Percentiles rank a stretch among this genome's conserved stretches.
Evolutionary conservation across 176 grass and related monocot genomes (phyloP).

Genomic region (Lolium multiflorum): DNA sequence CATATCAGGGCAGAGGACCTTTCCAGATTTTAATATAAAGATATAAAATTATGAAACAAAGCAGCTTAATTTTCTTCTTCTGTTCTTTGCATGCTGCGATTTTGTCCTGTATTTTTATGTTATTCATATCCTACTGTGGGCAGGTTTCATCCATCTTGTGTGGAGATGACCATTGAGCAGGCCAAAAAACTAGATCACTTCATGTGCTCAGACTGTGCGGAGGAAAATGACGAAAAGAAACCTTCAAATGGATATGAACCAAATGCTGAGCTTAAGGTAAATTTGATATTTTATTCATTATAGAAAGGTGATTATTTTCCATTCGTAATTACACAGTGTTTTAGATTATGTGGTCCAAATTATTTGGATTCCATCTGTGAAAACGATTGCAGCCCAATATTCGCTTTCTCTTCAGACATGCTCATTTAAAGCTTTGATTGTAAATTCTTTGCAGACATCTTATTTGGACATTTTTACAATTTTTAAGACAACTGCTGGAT

Average conservation of each 20-base stretch:
- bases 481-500: conserved; percentile 9
- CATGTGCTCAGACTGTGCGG: conserved; percentile 65
- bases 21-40: neutral
- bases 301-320: neutral
- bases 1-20: neutral
- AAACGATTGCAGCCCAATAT: conserved; percentile 19
- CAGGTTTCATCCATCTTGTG: conserved; percentile 93
- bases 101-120: conserved; percentile 25
- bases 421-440: neutral
- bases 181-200: conserved; percentile 85
- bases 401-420: neutral
- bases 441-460: conserved; percentile 5
- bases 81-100: neutral
- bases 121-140: conserved; percentile 18
- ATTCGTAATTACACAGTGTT: neutral
- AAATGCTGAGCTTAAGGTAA: conserved; percentile 63
- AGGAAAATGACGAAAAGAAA: conserved; percentile 68
- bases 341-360: conserved; percentile 18
- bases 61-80: neutral
- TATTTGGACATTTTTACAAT: neutral
- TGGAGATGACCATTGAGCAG: conserved; percentile 76
- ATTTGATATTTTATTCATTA: conserved; percentile 16
- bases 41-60: conserved; percentile 9
- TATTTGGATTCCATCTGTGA: neutral
- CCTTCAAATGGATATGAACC: conserved; percentile 53